Evolutionary conservation across 495 filamentous ascomycete species (phyloP), one percentile per base, ranked within the genome.

Genomic region (Arthonia radiata): DNA sequence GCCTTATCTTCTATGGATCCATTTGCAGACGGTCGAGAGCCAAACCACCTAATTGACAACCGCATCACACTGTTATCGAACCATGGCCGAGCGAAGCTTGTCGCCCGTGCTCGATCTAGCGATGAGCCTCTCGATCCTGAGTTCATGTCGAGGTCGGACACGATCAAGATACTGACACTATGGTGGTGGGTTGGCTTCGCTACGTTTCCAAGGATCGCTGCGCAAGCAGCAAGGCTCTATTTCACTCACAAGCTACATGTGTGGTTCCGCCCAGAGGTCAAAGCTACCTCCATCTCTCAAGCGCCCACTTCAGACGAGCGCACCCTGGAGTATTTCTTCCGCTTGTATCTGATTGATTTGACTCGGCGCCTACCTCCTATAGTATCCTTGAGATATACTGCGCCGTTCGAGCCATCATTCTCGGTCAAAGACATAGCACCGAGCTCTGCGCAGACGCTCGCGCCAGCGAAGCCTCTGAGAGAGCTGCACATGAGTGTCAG

Each of bases 111-210:
- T 13, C 53, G 49, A 31, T 60, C 63, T 0, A 47, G 48, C 10
- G 49, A 42, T 2, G n/a, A 34, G 14, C 38, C 61, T 3, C 28
- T 67, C 23, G 56, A 71, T 26, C 61, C 67, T 0, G 30, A 26
- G 2, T 32, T 34, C 8, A 43, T 66, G 32, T 45, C 43, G 2
- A n/a, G 34, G 4, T 38, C 41, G 27, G 37, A 54, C 6, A 56
- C 50, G 24, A 28, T 47, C 11, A 39, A 18, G 17, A 71, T 73
- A 35, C 36, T 72, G 5, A 25, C 40, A 8, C 34, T 41, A 8
- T 73, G 67, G 59, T 60, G 56, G 47, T 72, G 64, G 65, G 57
- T 66, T 11, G 61, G 65, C 3, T 48, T 75, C 9, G 44, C 59
- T 4, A 70, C 69, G 0, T 63, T 66, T 30, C 65, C 67, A 4